These are phyloP conservation scores for Russula sp. DNA, from an alignment of 768 basidiomycete species.

Conservation along the genomic window DNA sequence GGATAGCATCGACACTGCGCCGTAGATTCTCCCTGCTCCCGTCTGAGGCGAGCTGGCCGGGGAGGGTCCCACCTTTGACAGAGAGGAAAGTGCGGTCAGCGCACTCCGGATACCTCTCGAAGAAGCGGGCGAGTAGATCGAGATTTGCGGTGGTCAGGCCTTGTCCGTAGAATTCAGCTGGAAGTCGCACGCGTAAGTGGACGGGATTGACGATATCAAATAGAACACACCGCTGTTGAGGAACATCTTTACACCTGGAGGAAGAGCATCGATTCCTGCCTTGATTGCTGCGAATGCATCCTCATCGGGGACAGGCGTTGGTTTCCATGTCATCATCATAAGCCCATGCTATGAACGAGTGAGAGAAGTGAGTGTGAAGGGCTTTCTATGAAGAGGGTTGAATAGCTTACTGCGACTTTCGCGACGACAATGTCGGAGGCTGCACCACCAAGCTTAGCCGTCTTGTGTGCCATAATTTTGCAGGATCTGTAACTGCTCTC, in stretches of 20 bases:
- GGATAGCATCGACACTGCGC: slow-evolving; percentile 41
- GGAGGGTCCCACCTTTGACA: slow-evolving; percentile 36
- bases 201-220: not conserved
- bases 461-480: slow-evolving; percentile 29
- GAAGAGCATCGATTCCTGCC: slow-evolving; percentile 39
- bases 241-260: slow-evolving; percentile 42
- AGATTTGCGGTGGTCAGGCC: slow-evolving; percentile 40
- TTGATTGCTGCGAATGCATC: slow-evolving; percentile 59
- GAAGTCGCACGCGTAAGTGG: not conserved
- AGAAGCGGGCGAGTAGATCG: slow-evolving; percentile 44
- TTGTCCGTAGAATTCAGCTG: slow-evolving; percentile 54
- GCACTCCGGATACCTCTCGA: slow-evolving; percentile 40
- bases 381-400: not conserved
- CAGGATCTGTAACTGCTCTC: not conserved
- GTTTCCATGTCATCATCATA: slow-evolving; percentile 55
- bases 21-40: slow-evolving; percentile 40
- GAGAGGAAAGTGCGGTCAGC: slow-evolving; percentile 43
- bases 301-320: slow-evolving; percentile 47
- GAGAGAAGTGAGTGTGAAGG: not conserved
- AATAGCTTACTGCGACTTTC: slow-evolving; percentile 35
- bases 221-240: slow-evolving; percentile 42
- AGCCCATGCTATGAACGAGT: slow-evolving; percentile 39
- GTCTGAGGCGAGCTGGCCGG: slow-evolving; percentile 20
- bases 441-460: slow-evolving; percentile 37
- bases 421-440: slow-evolving; percentile 35